Conservation (phyloP, 306 rosid species). For the Macrotyloma uniflorum region DNA sequence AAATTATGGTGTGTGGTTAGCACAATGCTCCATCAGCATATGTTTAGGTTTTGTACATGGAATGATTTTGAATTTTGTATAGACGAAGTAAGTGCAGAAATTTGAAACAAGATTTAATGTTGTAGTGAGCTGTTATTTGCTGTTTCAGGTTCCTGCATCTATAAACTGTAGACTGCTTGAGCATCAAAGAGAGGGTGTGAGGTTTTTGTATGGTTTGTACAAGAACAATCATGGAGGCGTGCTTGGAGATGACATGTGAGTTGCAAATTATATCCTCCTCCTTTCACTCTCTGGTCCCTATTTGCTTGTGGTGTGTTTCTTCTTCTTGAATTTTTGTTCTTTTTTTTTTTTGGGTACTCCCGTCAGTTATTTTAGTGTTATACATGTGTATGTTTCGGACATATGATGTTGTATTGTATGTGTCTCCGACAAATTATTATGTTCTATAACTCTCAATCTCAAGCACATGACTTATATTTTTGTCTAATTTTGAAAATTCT, state of each 20-base stretch:
- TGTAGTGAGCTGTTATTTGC: background rate
- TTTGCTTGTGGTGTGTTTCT: background rate
- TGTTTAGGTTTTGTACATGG: background rate
- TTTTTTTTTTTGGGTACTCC: background rate
- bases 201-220: slow-evolving; percentile 72
- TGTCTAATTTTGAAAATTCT: slow-evolving; percentile 18
- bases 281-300: background rate
- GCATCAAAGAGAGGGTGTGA: slow-evolving; percentile 87
- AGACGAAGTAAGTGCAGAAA: background rate
- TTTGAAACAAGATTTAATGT: slow-evolving; percentile 29
- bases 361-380: background rate
- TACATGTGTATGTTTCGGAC: background rate
- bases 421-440: background rate
- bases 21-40: background rate
- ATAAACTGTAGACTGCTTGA: slow-evolving; percentile 90
- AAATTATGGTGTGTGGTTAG: slow-evolving; percentile 9
- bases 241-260: slow-evolving; percentile 97
- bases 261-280: slow-evolving; percentile 5
- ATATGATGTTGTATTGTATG: background rate
- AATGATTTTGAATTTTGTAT: background rate
- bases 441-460: slow-evolving; percentile 8
- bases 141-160: slow-evolving; percentile 86
- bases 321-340: background rate
- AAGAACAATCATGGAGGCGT: slow-evolving; percentile 91
- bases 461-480: background rate